phyloP scores from a whole-genome alignment of 1,284 basidiomycete genomes.

The Malassezia sympodialis region DNA sequence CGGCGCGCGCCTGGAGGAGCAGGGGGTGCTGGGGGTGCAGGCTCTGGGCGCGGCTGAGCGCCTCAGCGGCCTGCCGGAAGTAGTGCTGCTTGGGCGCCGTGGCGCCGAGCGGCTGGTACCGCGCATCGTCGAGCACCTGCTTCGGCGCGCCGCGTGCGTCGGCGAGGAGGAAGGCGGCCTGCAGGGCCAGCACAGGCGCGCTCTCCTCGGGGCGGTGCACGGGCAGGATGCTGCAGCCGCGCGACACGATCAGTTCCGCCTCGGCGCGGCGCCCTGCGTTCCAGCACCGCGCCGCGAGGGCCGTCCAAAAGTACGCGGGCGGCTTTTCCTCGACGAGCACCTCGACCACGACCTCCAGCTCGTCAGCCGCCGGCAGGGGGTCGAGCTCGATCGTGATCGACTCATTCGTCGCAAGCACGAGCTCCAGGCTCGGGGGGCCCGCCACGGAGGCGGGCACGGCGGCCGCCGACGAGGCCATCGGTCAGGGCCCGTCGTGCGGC shows the following conservation, averaged over 20 bases:
- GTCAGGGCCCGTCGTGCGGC: not conserved
- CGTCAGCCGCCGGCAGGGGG: constrained; percentile 33
- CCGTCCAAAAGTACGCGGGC: constrained; percentile 32
- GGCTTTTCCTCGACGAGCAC: constrained; percentile 34
- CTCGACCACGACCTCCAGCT: constrained; percentile 35
- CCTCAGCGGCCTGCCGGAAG: constrained; percentile 20
- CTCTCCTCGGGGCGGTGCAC: constrained; percentile 27
- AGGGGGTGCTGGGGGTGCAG: constrained; percentile 28
- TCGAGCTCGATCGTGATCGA: constrained; percentile 35
- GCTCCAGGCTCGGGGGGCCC: constrained; percentile 22
- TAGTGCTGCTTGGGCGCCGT: constrained; percentile 24
- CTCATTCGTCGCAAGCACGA: constrained; percentile 35
- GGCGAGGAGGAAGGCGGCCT: constrained; percentile 28
- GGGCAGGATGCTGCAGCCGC: constrained; percentile 26
- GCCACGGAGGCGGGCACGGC: constrained; percentile 13
- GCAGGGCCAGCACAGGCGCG: constrained; percentile 27
- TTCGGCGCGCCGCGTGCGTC: constrained; percentile 34
- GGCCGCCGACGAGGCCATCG: not conserved
- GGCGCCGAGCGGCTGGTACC: constrained; percentile 29
- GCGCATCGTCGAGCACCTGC: constrained; percentile 32
- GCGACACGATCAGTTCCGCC: constrained; percentile 24
- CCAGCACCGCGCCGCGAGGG: constrained; percentile 31
- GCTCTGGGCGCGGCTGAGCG: constrained; percentile 20
- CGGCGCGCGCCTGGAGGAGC: constrained; percentile 26
- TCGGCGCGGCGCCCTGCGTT: constrained; percentile 25